Base-by-base conservation (phyloP, 257 asterid genomes). In the Cynanchum wilfordii region DNA sequence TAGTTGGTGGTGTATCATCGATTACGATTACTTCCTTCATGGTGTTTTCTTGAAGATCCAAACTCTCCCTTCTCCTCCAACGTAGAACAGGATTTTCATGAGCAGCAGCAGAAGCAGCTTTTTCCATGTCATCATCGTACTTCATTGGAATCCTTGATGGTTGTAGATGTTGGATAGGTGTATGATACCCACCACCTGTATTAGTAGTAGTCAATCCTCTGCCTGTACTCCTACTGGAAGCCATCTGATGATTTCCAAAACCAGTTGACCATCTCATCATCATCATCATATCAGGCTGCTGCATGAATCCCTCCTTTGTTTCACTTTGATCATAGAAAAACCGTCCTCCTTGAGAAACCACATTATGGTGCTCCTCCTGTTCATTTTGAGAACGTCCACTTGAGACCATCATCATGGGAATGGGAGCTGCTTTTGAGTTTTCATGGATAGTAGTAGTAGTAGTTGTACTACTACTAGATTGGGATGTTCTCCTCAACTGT, bases 1-100 rank as follows among this genome's bases (percentile, higher is more conserved):
- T 59, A 49, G 51, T 72, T 69, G 85, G 84, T 10, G 83, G 85
- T 2, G 86, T 72, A 81, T 76, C 96, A 65, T 86, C 85, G 44
- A 87, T 82, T 9, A 85, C 76, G 36, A 82, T 82, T 55, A 85
- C 62, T 68, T 90, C 89, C 75, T 76, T 80, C 70, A 22, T 62
- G 19, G 63, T 71, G 44, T 79, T 80, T 60, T 76, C 81, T 25
- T 77, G 60, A 71, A 80, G 59, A 55, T 79, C 76, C 66, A 75
- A 45, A 70, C 59, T 74, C 49, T 45, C 70, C 64, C 59, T 55
- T 19, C 47, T 42, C 47, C 10, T 42, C 47, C 47, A 42, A 42
- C 58, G 82, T 40, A 77, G 69, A 71, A 17, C 25, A 36, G 81
- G 81, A 59, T 67, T 70, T 30, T 42, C 72, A 33, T 33, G 38